Evolutionary conservation across 139 green algal species (phyloP), one percentile per base, ranked within the genome.

Genomic region (Tetradesmus obliquus): DNA sequence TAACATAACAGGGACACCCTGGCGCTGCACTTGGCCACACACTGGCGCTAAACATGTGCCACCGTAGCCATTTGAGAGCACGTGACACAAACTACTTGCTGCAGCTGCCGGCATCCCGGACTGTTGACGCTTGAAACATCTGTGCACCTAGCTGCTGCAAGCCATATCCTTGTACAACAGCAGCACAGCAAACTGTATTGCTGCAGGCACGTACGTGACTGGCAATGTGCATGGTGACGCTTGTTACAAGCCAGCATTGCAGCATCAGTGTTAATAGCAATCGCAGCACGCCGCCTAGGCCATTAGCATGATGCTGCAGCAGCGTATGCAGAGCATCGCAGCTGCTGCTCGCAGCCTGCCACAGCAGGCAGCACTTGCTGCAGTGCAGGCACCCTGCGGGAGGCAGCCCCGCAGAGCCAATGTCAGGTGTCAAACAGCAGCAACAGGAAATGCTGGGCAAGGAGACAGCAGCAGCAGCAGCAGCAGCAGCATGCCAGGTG

Each of bases 401-500:
- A n/a, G 1, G 79, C n/a, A 57, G 32, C 32, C 32, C 32, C 32
- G 32, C 22, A 54, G 45, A 84, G 4, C 24, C 32, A 12, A 15
- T 55, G 79, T 62, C 13, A 3, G 1, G 53, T 15, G 53, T 53
- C 53, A 32, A 51, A 15, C 51, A 32, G 81, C 80, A 58, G 80
- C 80, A 58, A 32, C 80, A n/a, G 80, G 6, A 19, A 54, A 32
- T 66, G 80, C 24, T 58, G 81, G 20, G 7, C 20, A 62, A n/a
- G 8, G 22, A 53, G 76, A 17, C 3, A 10, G n/a, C 76, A 82
- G 76, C 76, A 82, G 76, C 76, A 76, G 66, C 66, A 76, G 66
- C 66, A 76, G 79, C 79, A 84, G 24, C 79, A 84, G 79, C 79
- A 84, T 3, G 24, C 76, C 76, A 83, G 76, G 60, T 71, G 60